A percentile compares a stretch with the other conserved stretches of the same genome.
Evolutionary conservation across 345 rosid species (phyloP).

Genomic region (Cardiospermum halicacabum): DNA sequence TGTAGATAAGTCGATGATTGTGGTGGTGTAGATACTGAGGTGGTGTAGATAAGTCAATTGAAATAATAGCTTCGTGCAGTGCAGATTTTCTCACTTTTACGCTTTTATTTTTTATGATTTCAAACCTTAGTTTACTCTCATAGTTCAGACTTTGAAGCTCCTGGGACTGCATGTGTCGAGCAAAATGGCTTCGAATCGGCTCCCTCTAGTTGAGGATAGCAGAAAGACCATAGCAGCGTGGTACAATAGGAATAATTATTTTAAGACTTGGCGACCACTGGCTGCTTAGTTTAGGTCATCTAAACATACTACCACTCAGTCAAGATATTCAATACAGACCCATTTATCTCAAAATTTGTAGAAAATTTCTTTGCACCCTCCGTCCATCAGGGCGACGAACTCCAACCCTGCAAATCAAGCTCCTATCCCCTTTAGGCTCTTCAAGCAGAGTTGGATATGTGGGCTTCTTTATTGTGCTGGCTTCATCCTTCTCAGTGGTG

Average conservation of each 20-base stretch:
- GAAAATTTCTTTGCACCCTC: constrained; percentile 80
- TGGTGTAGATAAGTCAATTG: too few relatives aligned
- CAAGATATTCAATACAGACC: neutral
- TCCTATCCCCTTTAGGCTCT: constrained; percentile 81
- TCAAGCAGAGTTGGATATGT: constrained; percentile 79
- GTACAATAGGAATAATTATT: constrained; percentile 2
- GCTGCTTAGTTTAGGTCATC: constrained; percentile 1
- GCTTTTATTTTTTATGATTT: too few relatives aligned
- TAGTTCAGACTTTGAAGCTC: constrained; percentile 74
- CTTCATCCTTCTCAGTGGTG: constrained; percentile 30
- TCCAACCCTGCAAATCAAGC: constrained; percentile 80
- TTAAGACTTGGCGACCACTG: neutral
- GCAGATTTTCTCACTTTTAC: too few relatives aligned
- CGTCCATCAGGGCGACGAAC: constrained; percentile 92
- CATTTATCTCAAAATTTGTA: constrained; percentile 16
- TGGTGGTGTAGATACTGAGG: too few relatives aligned
- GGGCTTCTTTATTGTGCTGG: constrained; percentile 32
- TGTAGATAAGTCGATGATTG: too few relatives aligned
- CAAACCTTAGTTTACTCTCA: constrained; percentile 60
- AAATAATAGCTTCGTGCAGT: too few relatives aligned
- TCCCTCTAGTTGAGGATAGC: constrained; percentile 58
- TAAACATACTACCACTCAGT: neutral
- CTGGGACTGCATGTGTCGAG: constrained; percentile 80
- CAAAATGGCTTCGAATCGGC: constrained; percentile 64
- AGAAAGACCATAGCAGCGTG: constrained; percentile 91